phyloP scores from a whole-genome alignment of 495 filamentous ascomycete species.

The Hypomontagnella monticulosa region DNA sequence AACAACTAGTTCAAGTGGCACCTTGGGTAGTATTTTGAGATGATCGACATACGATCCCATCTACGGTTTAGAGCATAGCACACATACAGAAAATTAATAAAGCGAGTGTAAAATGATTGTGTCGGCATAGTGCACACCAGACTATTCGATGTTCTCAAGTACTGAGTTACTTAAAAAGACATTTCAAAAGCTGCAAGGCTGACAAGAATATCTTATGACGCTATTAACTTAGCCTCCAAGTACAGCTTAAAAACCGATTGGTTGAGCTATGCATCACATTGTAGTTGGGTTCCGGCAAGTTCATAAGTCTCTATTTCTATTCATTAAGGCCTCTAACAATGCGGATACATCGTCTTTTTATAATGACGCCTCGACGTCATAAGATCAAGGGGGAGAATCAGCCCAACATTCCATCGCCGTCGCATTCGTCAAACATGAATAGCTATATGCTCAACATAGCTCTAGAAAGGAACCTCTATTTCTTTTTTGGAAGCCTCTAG shows the following conservation, averaged over 20 bases:
- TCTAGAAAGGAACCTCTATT: conserved; percentile 18
- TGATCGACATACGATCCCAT: neutral
- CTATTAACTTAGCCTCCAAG: neutral
- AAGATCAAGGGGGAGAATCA: conserved; percentile 31
- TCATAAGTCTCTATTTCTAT: conserved; percentile 33
- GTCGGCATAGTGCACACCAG: too few relatives aligned
- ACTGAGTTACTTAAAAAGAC: neutral
- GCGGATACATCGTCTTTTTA: conserved; percentile 13
- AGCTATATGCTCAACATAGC: conserved; percentile 26
- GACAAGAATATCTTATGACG: neutral
- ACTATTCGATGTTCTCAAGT: too few relatives aligned
- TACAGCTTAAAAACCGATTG: conserved; percentile 7
- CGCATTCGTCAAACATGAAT: conserved; percentile 37
- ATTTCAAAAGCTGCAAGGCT: neutral
- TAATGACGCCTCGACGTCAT: conserved; percentile 14
- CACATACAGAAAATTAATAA: too few relatives aligned
- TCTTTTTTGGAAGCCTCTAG: conserved; percentile 10
- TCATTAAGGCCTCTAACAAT: conserved; percentile 34
- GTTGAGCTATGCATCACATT: neutral
- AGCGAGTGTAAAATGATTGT: too few relatives aligned
- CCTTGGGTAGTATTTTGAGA: neutral
- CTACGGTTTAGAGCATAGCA: neutral
- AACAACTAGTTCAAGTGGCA: neutral
- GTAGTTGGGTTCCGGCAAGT: neutral
- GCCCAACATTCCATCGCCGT: conserved; percentile 23